These are phyloP conservation scores for Piloderma croceum DNA, from an alignment of 768 basidiomycete species.

Conservation along the genomic window DNA sequence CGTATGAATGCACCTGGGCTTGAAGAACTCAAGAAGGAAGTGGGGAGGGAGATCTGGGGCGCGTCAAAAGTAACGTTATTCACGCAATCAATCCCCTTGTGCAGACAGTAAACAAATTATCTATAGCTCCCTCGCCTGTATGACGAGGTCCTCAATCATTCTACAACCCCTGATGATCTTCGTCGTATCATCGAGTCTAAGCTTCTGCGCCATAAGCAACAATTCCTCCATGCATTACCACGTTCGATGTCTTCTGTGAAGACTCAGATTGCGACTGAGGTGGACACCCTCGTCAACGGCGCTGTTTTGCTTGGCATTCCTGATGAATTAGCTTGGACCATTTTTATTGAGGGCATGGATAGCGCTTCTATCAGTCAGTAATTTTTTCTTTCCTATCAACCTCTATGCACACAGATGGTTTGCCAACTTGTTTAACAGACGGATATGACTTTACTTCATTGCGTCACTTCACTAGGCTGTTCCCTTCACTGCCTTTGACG, in stretches of 20 bases:
- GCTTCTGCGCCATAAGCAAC: slow-evolving; percentile 58
- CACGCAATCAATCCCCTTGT: too few species aligned
- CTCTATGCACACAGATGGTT: neutral
- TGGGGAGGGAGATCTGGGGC: slow-evolving; percentile 59
- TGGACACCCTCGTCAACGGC: slow-evolving; percentile 70
- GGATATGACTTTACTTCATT: slow-evolving; percentile 56
- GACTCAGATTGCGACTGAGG: slow-evolving; percentile 44
- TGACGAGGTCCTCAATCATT: slow-evolving; percentile 76
- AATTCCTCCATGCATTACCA: slow-evolving; percentile 58
- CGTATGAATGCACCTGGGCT: slow-evolving; percentile 65
- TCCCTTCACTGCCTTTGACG: slow-evolving; percentile 56
- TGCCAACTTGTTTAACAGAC: slow-evolving; percentile 37
- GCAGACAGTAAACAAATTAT: slow-evolving; percentile 7
- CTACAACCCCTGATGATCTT: slow-evolving; percentile 70
- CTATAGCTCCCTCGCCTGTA: slow-evolving; percentile 69
- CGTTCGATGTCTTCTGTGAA: slow-evolving; percentile 38
- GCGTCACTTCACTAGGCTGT: slow-evolving; percentile 55
- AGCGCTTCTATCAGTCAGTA: slow-evolving; percentile 57
- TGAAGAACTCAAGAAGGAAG: slow-evolving; percentile 54
- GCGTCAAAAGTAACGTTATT: slow-evolving; percentile 50
- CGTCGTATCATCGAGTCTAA: slow-evolving; percentile 75
- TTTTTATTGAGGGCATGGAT: slow-evolving; percentile 72
- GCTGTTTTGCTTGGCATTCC: slow-evolving; percentile 69
- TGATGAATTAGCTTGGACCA: slow-evolving; percentile 78
- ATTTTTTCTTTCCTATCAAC: slow-evolving; percentile 5